phyloP scores from a whole-genome alignment of 352 stramenopile genomes.

The Peronospora destructor region DNA sequence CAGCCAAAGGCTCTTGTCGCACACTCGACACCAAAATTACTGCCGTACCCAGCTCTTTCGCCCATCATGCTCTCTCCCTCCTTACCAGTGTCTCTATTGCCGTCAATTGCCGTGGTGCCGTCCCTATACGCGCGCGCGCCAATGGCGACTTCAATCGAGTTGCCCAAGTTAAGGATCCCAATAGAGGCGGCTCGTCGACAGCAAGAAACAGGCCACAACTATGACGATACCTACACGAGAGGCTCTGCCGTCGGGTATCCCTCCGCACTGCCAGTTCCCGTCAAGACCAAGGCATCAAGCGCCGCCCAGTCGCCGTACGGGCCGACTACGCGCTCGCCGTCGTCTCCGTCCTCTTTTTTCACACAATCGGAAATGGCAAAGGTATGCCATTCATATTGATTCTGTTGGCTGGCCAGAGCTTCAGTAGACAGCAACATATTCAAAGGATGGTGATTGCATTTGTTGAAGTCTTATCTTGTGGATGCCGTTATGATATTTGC shows the following conservation, averaged over 20 bases:
- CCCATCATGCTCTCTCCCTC: conserved; percentile 16
- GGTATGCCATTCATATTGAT: conserved; percentile 12
- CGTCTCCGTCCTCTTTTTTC: conserved; percentile 43
- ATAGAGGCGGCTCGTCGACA: conserved; percentile 4
- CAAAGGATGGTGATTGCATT: conserved; percentile 17
- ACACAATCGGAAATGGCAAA: conserved; percentile 25
- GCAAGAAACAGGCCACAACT: conserved; percentile 10
- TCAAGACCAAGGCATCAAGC: conserved; percentile 12
- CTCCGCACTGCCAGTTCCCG: conserved; percentile 9
- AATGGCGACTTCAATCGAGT: conserved; percentile 5
- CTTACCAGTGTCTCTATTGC: neutral
- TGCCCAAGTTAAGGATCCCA: conserved; percentile 27
- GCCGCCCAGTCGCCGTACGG: conserved; percentile 6
- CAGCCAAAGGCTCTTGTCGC: conserved; percentile 10
- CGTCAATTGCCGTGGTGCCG: conserved; percentile 6
- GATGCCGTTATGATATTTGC: conserved; percentile 18
- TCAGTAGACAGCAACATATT: conserved; percentile 4
- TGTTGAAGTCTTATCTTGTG: conserved; percentile 20
- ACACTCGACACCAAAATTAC: neutral
- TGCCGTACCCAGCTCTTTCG: neutral
- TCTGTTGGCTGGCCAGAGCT: neutral
- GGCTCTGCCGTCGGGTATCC: conserved; percentile 9
- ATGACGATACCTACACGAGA: conserved; percentile 8
- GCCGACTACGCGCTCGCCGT: conserved; percentile 30
- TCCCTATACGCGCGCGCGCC: conserved; percentile 3